Evolutionary conservation across 2,329 filamentous ascomycete genomes (phyloP), one percentile per base, ranked within the genome.

Genomic region (Lojkania enalia): DNA sequence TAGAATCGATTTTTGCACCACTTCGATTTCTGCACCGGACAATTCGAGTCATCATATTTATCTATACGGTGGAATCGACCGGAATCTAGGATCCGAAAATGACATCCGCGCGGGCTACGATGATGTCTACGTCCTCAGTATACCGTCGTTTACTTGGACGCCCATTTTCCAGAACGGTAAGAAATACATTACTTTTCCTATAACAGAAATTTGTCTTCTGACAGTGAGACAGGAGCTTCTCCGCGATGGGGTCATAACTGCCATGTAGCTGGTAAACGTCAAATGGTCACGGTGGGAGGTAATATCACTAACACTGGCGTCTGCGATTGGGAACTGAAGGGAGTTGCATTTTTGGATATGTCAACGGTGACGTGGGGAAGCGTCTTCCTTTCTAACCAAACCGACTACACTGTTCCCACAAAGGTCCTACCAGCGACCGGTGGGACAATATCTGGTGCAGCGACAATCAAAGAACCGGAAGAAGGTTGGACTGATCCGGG

Each of bases 21-120:
- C 72, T 0, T 42, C 69, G 1, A 69, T 62, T 12, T 67, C 72
- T 20, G 69, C 74, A 1, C 63, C 67, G 2, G 76, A 78, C 43
- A 70, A 71, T 35, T 75, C 73, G 2, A 74, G 70, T 42, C 70
- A 76, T 39, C 77, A 77, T 41, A 74, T 80, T 21, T 67, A 64
- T 27, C 31, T 80, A 37, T 79, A 78, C 43, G 77, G 77, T 14
- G 77, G 77, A 5, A 65, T 63, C 20, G 63, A 74, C 44, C 63
- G 61, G 6, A 70, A 59, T 11, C 6, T 20, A 11, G 33, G 33
- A 11, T n/a, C 25, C 9, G 25, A 27, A 7, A 15, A 36, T 6
- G 33, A 20, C 9, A 36, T 7, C 6, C 9, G 9, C 18, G 49
- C 53, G 16, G 51, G 50, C 14, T 67, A 61, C 19, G 76, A 78